Evolutionary conservation across 2,329 filamentous ascomycete genomes (phyloP).

Genomic region (Metarhizium brunneum): DNA sequence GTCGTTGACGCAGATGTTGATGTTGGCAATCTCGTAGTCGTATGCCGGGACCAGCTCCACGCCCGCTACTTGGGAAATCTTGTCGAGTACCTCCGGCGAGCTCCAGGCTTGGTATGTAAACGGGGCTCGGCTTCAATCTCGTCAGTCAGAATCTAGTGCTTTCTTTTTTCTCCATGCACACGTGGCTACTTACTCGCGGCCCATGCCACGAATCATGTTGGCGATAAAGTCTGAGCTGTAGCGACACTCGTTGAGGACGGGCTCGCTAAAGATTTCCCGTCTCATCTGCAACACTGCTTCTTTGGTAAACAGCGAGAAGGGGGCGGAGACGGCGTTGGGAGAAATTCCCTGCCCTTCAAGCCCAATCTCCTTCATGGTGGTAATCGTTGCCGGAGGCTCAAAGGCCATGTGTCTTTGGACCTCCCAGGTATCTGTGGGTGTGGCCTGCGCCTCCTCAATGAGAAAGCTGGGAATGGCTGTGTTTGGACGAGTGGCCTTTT

Average conservation of each 20-base stretch:
- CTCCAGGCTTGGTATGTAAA: constrained; percentile 49
- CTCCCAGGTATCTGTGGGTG: constrained; percentile 31
- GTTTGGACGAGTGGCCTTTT: constrained; percentile 16
- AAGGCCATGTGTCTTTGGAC: constrained; percentile 46
- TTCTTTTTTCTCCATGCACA: too few relatives aligned
- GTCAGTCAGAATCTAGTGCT: too few relatives aligned
- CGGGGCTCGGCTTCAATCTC: constrained; percentile 36
- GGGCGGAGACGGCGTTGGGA: constrained; percentile 52
- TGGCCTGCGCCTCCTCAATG: constrained; percentile 14
- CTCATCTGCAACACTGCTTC: constrained; percentile 55
- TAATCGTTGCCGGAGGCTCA: constrained; percentile 37
- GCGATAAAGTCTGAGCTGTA: constrained; percentile 37
- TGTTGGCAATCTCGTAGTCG: constrained; percentile 46
- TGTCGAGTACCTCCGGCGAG: constrained; percentile 30
- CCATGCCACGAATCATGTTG: constrained; percentile 45
- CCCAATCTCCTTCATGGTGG: constrained; percentile 54
- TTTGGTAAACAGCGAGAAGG: constrained; percentile 52
- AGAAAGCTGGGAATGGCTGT: constrained; percentile 17
- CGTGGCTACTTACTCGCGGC: constrained; percentile 20
- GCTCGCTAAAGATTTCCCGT: constrained; percentile 47
- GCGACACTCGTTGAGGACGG: constrained; percentile 46
- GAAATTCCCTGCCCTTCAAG: constrained; percentile 50
- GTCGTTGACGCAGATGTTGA: constrained; percentile 40
- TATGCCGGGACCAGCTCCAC: constrained; percentile 44
- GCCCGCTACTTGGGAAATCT: constrained; percentile 42